Evolutionary conservation across 176 grass and related monocot species (phyloP), one percentile per base, ranked within the genome.

Genomic region (Leersia perrieri): DNA sequence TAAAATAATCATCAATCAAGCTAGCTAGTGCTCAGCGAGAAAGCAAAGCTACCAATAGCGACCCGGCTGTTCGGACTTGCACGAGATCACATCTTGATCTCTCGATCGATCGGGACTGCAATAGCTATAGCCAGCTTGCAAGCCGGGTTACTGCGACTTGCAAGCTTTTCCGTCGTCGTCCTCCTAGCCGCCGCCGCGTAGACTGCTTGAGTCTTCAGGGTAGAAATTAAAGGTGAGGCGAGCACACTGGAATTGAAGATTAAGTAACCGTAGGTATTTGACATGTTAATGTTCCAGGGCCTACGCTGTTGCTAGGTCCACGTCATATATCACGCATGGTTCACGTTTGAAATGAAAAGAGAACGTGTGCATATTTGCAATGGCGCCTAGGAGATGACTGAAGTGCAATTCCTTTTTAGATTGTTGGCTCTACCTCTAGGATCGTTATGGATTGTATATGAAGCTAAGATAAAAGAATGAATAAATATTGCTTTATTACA

Each of bases 1-100:
- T 89, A 85, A 89, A 85, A 81, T 85, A 89, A 81, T 39, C 77
- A 80, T n/a, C 65, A 85, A 85, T 85, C 87, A 76, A 11, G 77
- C 87, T 77, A 11, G 77, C 87, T 77, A 36, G 82, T 81, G 77
- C 87, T 72, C 28, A 0, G 63, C 3, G 20, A 57, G 9, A 80
- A 80, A 80, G 76, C 40, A 80, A 80, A 82, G 70, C 25, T 29
- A 7, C 16, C 16, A 16, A 74, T 49, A 5, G 64, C 51, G 33
- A 68, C 64, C 75, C 25, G 35, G 69, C 20, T 25, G 18, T 53
- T 53, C 49, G 20, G 49, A 6, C 38, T 20, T 49, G 5, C 49
- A 16, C 18, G 6, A 53, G 49, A 53, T 53, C 49, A 78, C 49
- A 78, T 83, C 36, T 39, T 18, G 5, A 26, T 23, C 39, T 7